Percentiles rank a stretch among this genome's conserved stretches.
Conservation (phyloP, 257 asterid genomes). For the Asclepias syriaca region DNA sequence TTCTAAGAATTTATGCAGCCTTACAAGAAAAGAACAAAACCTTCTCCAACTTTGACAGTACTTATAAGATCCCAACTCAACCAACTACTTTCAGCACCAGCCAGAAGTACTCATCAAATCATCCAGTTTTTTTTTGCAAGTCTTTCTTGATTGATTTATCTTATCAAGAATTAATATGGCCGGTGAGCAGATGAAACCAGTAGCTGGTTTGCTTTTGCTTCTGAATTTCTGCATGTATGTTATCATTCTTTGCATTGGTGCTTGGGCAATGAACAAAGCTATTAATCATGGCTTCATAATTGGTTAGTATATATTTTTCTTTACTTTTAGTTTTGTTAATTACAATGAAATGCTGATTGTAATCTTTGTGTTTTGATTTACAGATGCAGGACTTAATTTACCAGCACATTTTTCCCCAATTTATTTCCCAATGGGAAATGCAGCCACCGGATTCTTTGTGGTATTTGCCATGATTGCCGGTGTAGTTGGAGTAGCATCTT, state of each 20-base stretch:
- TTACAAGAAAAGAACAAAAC: slow-evolving; percentile 74
- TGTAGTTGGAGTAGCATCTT: slow-evolving; percentile 71
- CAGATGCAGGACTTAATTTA: slow-evolving; percentile 60
- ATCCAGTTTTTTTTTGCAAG: background rate
- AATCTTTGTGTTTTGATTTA: background rate
- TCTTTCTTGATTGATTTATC: background rate
- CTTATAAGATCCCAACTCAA: slow-evolving; percentile 26
- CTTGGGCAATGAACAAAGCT: slow-evolving; percentile 75
- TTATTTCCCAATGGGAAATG: slow-evolving; percentile 83
- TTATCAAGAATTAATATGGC: slow-evolving; percentile 39
- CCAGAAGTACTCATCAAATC: no score
- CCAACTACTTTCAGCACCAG: background rate
- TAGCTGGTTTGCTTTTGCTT: slow-evolving; percentile 55
- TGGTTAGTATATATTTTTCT: slow-evolving; percentile 32
- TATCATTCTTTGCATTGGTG: slow-evolving; percentile 63
- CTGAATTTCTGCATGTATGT: slow-evolving; percentile 92
- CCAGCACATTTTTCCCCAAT: slow-evolving; percentile 92
- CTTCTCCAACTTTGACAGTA: slow-evolving; percentile 13
- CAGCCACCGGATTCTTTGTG: slow-evolving; percentile 91
- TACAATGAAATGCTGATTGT: no score
- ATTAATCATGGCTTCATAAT: slow-evolving; percentile 73
- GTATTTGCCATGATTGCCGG: slow-evolving; percentile 67
- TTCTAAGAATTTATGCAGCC: slow-evolving; percentile 34
- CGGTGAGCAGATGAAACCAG: slow-evolving; percentile 40
- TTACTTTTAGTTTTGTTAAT: no score